Base-by-base conservation (phyloP, 2,329 filamentous ascomycete species). In the Escovopsis sp. region DNA sequence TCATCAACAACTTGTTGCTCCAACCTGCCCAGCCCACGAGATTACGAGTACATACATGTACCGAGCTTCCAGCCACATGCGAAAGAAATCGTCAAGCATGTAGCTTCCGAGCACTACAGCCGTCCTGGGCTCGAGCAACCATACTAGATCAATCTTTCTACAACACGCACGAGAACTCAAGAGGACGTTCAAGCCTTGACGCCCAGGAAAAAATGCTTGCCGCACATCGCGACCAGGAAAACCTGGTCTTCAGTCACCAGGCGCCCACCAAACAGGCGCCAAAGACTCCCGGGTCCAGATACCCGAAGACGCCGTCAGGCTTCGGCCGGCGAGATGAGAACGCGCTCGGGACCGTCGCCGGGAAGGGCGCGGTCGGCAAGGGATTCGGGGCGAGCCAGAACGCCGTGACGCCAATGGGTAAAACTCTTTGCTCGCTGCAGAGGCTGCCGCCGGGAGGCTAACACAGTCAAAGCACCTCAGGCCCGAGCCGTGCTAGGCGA, bases 291-390 rank as follows among this genome's bases (percentile, higher is more conserved):
- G 82, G 78, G 43, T 72, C 75, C 45, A 77, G 78, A 56, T 80
- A 72, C 49, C 80, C 83, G 8, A 94, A 93, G 63, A 94, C 87
- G 5, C 87, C 88, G 0, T 76, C 88, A 57, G 83, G 80, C 55
- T 64, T 85, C 39, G 73, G 80, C 7, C 69, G 85, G 47, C 85
- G 93, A 51, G 85, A 95, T 54, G 89, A 95, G 62, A 95, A 95
- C 63, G 76, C 73, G 3, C 49, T 55, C 6, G 53, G 49, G 8
- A 52, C 47, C n/a, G 68, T 74, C 8, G 52, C 51, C 5, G 56
- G 54, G 28, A 65, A 64, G 47, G 51, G 43, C 42, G 67, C 59
- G 0, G 67, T 76, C 47, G 70, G 51, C 39, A 77, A 76, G 54
- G 58, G 57, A n/a, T 51, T 55, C 26, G 61, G 59, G 4, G 62